phyloP scores from a whole-genome alignment of 2,329 filamentous ascomycete genomes.

The Thelonectria olida region DNA sequence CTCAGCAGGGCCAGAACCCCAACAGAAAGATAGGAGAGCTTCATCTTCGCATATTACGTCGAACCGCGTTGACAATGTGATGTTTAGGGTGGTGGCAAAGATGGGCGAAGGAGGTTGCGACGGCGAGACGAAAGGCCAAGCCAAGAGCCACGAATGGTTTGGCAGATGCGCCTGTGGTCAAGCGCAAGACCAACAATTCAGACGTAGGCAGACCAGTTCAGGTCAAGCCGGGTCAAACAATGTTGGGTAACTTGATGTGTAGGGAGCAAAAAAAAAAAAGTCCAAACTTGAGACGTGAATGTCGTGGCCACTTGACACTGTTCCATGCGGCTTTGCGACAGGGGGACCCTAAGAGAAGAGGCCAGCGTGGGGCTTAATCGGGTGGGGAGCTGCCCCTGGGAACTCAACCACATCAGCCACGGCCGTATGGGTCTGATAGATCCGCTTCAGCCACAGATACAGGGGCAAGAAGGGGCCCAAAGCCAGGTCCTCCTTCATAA shows the following conservation, averaged over 20 bases:
- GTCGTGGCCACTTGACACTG: constrained; percentile 23
- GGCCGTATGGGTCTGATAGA: too few relatives aligned
- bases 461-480: too few relatives aligned
- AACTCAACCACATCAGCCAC: too few relatives aligned
- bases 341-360: constrained; percentile 10
- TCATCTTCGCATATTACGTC: constrained; percentile 69
- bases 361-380: constrained; percentile 2
- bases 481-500: too few relatives aligned
- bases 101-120: constrained; percentile 1
- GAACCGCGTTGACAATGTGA: background rate
- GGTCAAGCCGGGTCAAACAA: background rate
- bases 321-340: constrained; percentile 12
- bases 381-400: background rate
- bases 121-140: background rate
- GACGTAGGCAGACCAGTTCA: background rate
- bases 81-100: constrained; percentile 3
- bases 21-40: constrained; percentile 71
- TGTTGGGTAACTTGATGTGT: background rate
- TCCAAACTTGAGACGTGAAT: constrained; percentile 11
- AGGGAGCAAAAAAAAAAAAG: constrained; percentile 5
- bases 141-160: background rate
- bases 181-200: constrained; percentile 10
- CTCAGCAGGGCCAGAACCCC: constrained; percentile 75
- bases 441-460: too few relatives aligned
- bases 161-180: constrained; percentile 3